Evolutionary conservation across 768 basidiomycete species (phyloP), one percentile per base, ranked within the genome.

Genomic region (Dendrothele bispora): DNA sequence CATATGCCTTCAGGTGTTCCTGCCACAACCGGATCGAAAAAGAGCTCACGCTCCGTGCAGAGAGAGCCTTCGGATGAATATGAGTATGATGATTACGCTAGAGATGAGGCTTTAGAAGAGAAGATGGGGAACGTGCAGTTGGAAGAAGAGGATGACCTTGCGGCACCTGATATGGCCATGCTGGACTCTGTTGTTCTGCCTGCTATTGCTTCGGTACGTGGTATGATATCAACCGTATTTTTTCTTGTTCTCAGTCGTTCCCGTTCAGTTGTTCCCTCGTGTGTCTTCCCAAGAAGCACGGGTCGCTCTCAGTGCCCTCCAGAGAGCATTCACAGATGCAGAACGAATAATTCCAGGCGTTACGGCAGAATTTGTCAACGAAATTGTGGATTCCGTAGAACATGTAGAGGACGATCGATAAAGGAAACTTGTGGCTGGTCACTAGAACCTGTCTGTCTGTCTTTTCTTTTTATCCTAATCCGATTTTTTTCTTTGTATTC

Each of bases 291-390:
- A 90, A 56, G 93, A 97, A 64, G 92, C 93, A 7, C 80, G 91
- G 49, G 78, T 90, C 24, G 88, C 90, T 17, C 77, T 99, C 43
- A 88, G 86, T 49, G 79, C 88, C 41, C 74, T 98, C 10, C 90
- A 97, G 56, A 79, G 89, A 25, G 95, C 97, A 3, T 95, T 98
- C 60, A 90, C 91, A 22, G 92, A 97, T 24, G 95, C 95, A 11
- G 97, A 99, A 70, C 78, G 89, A 50, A 86, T 92, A 47, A 97
- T 98, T 56, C 97, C 97, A 7, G 97, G 97, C 4, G 85, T 99
- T 25, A 90, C 93, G 20, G 72, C 89, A 69, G 95, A 95, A 51
- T 76, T 98, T 40, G 89, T 97, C 45, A 89, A 91, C 60, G 95
- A 97, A 69, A 92, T 94, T 54, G 90, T 93, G 20, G 91, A 94